Conservation (phyloP, 1,139 yeast genomes). For the Arxiozyma bovina region DNA sequence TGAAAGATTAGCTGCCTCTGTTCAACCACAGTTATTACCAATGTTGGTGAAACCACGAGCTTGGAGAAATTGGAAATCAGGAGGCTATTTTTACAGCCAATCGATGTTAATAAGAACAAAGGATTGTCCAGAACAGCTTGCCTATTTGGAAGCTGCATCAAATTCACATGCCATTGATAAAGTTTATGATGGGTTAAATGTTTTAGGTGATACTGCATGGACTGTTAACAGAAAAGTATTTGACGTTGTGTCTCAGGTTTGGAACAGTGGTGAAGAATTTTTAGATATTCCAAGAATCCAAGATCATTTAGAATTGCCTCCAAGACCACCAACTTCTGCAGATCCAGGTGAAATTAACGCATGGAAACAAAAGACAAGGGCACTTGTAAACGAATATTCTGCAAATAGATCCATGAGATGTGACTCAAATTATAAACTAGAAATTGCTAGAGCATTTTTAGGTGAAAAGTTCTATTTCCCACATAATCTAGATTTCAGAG, state of each 20-base stretch:
- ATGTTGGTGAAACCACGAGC: slow-evolving; percentile 86
- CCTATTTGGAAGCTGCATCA: slow-evolving; percentile 79
- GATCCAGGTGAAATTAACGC: slow-evolving; percentile 67
- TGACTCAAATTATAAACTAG: slow-evolving; percentile 85
- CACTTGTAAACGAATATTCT: slow-evolving; percentile 51
- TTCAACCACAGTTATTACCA: slow-evolving; percentile 86
- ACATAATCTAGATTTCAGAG: slow-evolving; percentile 88
- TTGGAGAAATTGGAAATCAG: slow-evolving; percentile 74
- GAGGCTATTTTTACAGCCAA: slow-evolving; percentile 70
- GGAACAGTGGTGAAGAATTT: slow-evolving; percentile 80
- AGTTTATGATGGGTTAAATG: slow-evolving; percentile 78
- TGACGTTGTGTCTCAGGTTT: slow-evolving; percentile 59
- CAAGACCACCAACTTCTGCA: slow-evolving; percentile 53
- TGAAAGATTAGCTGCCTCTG: slow-evolving; percentile 54
- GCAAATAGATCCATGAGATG: slow-evolving; percentile 79
- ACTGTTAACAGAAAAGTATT: slow-evolving; percentile 71
- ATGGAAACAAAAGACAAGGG: slow-evolving; percentile 56
- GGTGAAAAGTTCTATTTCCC: slow-evolving; percentile 91
- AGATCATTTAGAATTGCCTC: slow-evolving; percentile 49
- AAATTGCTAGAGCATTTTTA: slow-evolving; percentile 85
- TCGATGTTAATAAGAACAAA: slow-evolving; percentile 62
- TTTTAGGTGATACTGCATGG: slow-evolving; percentile 87
- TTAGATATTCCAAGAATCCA: slow-evolving; percentile 68
- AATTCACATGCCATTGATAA: slow-evolving; percentile 54
- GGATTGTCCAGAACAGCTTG: slow-evolving; percentile 83